Base-by-base conservation (phyloP, 805 yeast species). In the Torulaspora franciscae region DNA sequence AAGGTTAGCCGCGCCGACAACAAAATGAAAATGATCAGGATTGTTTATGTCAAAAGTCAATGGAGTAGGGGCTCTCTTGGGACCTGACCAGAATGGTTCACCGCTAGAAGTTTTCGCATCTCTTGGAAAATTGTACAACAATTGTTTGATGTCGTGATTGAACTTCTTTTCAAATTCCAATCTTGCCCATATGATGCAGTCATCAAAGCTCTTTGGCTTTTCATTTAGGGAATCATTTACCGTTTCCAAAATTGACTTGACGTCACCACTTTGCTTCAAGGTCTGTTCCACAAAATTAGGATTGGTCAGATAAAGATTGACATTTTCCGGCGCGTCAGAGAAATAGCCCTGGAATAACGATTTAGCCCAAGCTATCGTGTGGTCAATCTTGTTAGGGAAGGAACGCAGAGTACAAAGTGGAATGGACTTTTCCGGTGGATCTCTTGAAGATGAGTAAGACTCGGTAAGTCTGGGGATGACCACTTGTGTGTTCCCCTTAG, bases 291-390 rank as follows among this genome's bases (percentile, higher is more conserved):
- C 91, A 66, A 83, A 93, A 69, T 89, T 83, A 49, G 96, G 93
- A 68, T 93, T 96, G 27, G 90, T 74, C 62, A 93, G 71, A 68
- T 89, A 93, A 62, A 87, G 68, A 66, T 93, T 93, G 44, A 90
- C 98, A 58, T 88, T 88, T 66, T 87, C 96, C 14, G 96, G 90
- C n/a, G 88, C 76, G 49, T 91, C 96, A 29, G 80, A 73, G 66
- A 93, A 93, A 61, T 80, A 88, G 15, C 93, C 96, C 73, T 85
- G 93, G 76, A 93, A 93, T 62, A 88, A 74, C 14, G 89, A 81
- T 70, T 95, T 95, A 11, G 98, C 95, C 99, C 99, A 93, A 5
- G 99, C 98, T 69, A 93, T 93, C 1, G 99, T 93, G 64, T 93
- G 99, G 65, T 93, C 99, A 58, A 93, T 93, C 69, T 91, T 91